Evolutionary conservation across 768 basidiomycete species (phyloP).

Genomic region (Tricholoma terreum): DNA sequence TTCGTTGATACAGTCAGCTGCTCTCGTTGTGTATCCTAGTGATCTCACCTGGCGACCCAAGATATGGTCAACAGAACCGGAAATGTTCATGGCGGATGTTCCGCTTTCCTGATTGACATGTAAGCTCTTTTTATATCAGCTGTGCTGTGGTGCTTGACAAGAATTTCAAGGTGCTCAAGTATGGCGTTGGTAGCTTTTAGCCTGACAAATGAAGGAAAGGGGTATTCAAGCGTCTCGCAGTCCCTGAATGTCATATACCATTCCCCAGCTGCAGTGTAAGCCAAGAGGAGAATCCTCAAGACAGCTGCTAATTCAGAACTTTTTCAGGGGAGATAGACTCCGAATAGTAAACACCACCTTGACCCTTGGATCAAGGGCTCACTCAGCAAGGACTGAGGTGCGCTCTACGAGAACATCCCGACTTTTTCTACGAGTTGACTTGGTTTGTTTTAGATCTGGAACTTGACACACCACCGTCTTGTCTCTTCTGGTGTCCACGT

Average conservation of each 20-base stretch:
- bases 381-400: slow-evolving; percentile 52
- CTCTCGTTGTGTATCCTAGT: background rate
- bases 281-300: background rate
- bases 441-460: slow-evolving; percentile 48
- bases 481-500: slow-evolving; percentile 54
- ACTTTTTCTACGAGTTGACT: background rate
- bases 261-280: slow-evolving; percentile 51
- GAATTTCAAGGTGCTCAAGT: slow-evolving; percentile 43
- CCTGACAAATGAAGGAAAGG: slow-evolving; percentile 21
- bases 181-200: slow-evolving; percentile 40
- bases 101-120: slow-evolving; percentile 53
- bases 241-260: slow-evolving; percentile 53
- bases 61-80: slow-evolving; percentile 53
- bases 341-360: slow-evolving; percentile 53
- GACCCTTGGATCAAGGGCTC: slow-evolving; percentile 42
- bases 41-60: slow-evolving; percentile 13
- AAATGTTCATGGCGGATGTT: slow-evolving; percentile 55
- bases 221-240: slow-evolving; percentile 42
- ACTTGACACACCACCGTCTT: slow-evolving; percentile 45
- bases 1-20: slow-evolving; percentile 13
- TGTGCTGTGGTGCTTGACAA: background rate
- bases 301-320: background rate
- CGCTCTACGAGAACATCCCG: background rate
- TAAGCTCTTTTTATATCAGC: slow-evolving; percentile 11
- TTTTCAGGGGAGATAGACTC: slow-evolving; percentile 43